Conservation (phyloP, 2,329 filamentous ascomycete species). For the Hypoxylon sp. region DNA sequence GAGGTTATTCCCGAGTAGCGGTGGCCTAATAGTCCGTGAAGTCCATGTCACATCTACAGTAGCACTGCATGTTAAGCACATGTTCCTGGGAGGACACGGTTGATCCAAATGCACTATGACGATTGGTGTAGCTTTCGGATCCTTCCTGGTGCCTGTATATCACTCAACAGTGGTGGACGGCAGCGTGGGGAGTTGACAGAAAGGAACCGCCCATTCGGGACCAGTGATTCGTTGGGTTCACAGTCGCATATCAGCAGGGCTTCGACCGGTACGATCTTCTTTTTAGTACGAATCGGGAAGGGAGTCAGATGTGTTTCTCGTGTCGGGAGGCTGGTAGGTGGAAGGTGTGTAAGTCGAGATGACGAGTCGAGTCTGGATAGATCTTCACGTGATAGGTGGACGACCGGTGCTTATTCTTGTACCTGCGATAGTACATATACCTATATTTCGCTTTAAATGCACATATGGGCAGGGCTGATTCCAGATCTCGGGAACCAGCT, state of each 20-base stretch:
- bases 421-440: no score
- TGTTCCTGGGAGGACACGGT: background rate
- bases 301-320: no score
- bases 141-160: background rate
- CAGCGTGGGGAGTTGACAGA: background rate
- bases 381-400: background rate
- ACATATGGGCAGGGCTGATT: background rate
- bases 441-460: no score
- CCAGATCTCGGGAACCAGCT: no score
- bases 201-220: conserved; percentile 26
- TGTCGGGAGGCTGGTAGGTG: no score
- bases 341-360: no score
- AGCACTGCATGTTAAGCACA: background rate
- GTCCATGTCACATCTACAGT: background rate
- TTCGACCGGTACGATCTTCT: background rate
- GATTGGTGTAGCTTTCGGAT: conserved; percentile 7
- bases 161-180: background rate
- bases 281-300: no score
- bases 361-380: background rate
- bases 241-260: conserved; percentile 8
- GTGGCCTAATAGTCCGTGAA: background rate
- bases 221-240: conserved; percentile 27
- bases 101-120: conserved; percentile 23
- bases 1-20: conserved; percentile 15
- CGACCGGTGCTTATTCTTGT: no score